These are phyloP conservation scores for Phytophthora megakarya DNA, from an alignment of 352 stramenopile species.

Conservation along the genomic window DNA sequence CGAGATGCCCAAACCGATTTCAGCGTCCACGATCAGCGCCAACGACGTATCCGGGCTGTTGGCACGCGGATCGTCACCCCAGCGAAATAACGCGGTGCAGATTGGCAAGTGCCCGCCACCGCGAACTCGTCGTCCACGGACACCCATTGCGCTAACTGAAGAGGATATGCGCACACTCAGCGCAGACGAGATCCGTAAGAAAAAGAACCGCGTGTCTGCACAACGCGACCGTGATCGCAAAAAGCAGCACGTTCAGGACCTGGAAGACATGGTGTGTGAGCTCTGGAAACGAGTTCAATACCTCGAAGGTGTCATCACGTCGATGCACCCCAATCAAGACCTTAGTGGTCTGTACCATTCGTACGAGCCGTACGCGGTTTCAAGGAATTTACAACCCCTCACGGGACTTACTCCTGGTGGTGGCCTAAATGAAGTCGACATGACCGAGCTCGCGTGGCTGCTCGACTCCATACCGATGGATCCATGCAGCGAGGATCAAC, in stretches of 20 bases:
- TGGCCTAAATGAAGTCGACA: constrained; percentile 31
- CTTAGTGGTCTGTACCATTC: constrained; percentile 43
- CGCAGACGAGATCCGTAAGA: constrained; percentile 57
- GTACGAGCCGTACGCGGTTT: constrained; percentile 41
- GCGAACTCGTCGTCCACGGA: constrained; percentile 41
- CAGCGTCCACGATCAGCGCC: constrained; percentile 29
- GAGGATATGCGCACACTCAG: constrained; percentile 46
- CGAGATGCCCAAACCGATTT: constrained; percentile 23
- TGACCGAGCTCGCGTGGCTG: constrained; percentile 39
- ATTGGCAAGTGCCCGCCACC: constrained; percentile 38
- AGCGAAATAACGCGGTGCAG: constrained; percentile 26
- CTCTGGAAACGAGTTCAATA: constrained; percentile 67
- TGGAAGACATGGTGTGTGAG: constrained; percentile 62
- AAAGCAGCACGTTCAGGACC: constrained; percentile 58
- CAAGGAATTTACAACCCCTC: constrained; percentile 18
- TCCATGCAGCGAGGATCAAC: constrained; percentile 19
- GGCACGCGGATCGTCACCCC: constrained; percentile 26
- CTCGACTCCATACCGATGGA: constrained; percentile 39
- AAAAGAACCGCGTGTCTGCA: constrained; percentile 73
- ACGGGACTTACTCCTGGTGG: constrained; percentile 9
- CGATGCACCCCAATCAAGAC: constrained; percentile 42
- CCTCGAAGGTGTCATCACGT: constrained; percentile 50
- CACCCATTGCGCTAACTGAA: constrained; percentile 55
- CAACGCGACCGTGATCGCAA: constrained; percentile 61
- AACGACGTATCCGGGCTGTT: constrained; percentile 37